Evolutionary conservation across 2,329 filamentous ascomycete genomes (phyloP), one percentile per base, ranked within the genome.

Genomic region (Colletotrichum lini): DNA sequence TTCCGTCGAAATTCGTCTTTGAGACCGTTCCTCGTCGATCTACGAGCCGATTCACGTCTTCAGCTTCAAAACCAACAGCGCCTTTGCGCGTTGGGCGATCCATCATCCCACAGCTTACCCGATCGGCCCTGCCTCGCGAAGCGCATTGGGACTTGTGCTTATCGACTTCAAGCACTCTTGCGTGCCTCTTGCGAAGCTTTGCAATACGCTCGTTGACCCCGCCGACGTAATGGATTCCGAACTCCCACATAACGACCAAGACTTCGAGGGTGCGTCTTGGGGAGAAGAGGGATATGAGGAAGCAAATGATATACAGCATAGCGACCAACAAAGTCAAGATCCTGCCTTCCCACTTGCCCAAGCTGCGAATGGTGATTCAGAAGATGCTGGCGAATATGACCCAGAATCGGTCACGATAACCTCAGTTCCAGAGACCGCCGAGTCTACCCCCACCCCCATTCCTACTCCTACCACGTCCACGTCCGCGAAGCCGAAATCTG

Each of bases 271-370:
- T 78, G 80, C 78, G 79, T 79, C 84, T 75, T 89, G 87, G 85
- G 84, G 83, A 78, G 84, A 86, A 80, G 84, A 85, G 82, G 85
- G 86, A 81, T 85, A 85, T 81, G 86, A 82, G 77, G 84, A 84
- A 78, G 85, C 86, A 77, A 85, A 88, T 81, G 90, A 87, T 81
- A 83, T 79, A 82, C 84, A 87, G 81, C 83, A 85, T 85, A 88
- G 85, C 82, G 85, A 86, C 79, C 82, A 87, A 82, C 81, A 88
- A 83, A 83, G 82, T 82, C 82, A 87, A 84, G 84, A 85, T 79
- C 77, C 78, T 79, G 76, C 80, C 75, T 79, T 81, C 74, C 79
- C 80, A 77, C 80, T 81, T 83, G 83, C 82, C 76, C 81, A 82
- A 80, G 80, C 82, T 76, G 83, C 82, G 75, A 80, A 82, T 83